These are phyloP conservation scores for Hanseniaspora uvarum DNA, from an alignment of 1,139 yeast species.

Conservation along the genomic window DNA sequence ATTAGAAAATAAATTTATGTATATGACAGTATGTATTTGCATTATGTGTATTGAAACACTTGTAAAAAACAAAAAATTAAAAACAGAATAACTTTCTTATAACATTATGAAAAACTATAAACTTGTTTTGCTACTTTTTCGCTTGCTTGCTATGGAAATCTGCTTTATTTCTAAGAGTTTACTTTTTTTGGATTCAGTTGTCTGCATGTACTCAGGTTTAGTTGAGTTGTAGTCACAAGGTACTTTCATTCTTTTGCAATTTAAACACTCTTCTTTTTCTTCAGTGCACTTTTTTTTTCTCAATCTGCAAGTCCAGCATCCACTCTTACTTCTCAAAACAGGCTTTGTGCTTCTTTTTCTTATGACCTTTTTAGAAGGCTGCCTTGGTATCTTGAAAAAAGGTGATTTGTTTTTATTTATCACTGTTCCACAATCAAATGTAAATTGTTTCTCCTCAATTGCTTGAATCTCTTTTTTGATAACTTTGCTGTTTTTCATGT, in stretches of 20 bases:
- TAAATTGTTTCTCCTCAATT: background rate
- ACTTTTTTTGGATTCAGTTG: conserved; percentile 33
- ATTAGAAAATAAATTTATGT: background rate
- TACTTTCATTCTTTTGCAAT: conserved; percentile 44
- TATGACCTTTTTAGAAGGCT: background rate
- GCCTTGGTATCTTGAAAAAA: background rate
- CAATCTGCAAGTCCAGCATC: conserved; percentile 62
- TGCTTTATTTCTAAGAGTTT: conserved; percentile 45
- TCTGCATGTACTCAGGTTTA: conserved; percentile 49
- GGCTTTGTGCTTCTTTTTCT: background rate
- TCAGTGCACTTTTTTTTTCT: conserved; percentile 59
- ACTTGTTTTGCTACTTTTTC: background rate
- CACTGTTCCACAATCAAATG: background rate
- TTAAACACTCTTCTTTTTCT: conserved; percentile 46
- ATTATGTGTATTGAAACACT: background rate
- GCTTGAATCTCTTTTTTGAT: background rate
- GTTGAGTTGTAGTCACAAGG: conserved; percentile 39
- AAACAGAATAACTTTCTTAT: background rate
- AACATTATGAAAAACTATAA: background rate
- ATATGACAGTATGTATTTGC: background rate
- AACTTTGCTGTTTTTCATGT: background rate
- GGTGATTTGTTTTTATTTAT: background rate
- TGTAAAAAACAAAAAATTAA: background rate
- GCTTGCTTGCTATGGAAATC: conserved; percentile 22
- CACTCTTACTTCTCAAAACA: conserved; percentile 42